Evolutionary conservation across 305 asterid species (phyloP).

Genomic region (Fraxinus nigra): DNA sequence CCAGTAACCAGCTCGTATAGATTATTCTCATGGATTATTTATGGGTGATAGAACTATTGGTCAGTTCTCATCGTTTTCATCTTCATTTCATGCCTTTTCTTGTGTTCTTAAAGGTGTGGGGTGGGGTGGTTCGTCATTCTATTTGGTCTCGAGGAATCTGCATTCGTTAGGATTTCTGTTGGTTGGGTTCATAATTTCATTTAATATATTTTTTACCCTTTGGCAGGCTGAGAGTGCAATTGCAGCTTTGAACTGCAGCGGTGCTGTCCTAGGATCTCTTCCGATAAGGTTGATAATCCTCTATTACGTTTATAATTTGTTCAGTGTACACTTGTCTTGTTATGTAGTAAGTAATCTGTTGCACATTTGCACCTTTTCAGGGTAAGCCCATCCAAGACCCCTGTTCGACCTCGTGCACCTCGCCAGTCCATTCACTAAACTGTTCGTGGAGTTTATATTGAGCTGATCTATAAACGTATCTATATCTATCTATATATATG

Average conservation of each 20-base stretch:
- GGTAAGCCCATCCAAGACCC: conserved; percentile 89
- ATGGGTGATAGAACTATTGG: neutral
- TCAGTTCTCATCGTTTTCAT: neutral
- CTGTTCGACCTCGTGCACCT: conserved; percentile 84
- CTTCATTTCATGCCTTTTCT: neutral
- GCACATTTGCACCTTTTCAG: conserved; percentile 33
- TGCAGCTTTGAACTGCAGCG: conserved; percentile 94
- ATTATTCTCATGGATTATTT: neutral
- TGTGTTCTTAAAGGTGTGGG: neutral
- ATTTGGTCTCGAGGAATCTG: conserved; percentile 22
- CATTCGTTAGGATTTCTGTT: neutral
- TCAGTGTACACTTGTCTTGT: neutral
- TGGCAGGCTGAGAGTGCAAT: conserved; percentile 95
- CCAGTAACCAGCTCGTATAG: neutral
- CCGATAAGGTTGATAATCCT: conserved; percentile 63
- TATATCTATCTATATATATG: conserved; percentile 26
- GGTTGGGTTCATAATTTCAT: neutral
- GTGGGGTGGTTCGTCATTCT: conserved; percentile 47
- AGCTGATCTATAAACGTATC: conserved; percentile 26
- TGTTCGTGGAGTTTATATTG: conserved; percentile 4
- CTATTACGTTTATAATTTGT: neutral
- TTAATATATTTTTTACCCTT: neutral
- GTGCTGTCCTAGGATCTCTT: conserved; percentile 82
- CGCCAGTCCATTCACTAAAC: conserved; percentile 48
- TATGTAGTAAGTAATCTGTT: neutral